Evolutionary conservation across 768 basidiomycete species (phyloP), one percentile per base, ranked within the genome.

Genomic region (Fistulinella prunicolor): DNA sequence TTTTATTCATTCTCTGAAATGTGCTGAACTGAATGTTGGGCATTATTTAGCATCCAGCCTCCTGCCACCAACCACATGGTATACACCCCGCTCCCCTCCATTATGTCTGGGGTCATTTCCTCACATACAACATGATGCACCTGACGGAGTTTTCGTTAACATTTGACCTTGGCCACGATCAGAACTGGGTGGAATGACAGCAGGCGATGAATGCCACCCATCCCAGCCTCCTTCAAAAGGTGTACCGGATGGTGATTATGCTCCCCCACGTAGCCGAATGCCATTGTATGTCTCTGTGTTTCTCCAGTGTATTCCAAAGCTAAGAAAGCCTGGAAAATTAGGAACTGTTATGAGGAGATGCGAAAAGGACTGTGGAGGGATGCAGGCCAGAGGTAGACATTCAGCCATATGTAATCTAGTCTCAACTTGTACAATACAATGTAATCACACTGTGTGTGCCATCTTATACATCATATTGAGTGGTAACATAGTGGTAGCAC

Each of bases 41-140:
- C 13, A 32, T 32, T 10, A 32, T 32, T 32, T 14, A 54, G 48
- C 6, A 54, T 54, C 2, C 48, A 50, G 19, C 44, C 48, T 0
- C 48, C 44, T 0, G 44, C 48, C 0, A 0, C 1, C 0, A 54
- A 46, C 4, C 48, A 50, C 6, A 23, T 50, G 20, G 48, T 50
- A 0, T 50, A 49, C 10, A 43, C 44, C 0, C 37, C 42, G 0
- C 13, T 50, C 0, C 30, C 30, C 4, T 10, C 30, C 4, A 4
- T 32, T 4, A 40, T 22, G 0, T 43, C 37, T 1, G 48, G 53
- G 44, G 53, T 0, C 48, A 54, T 8, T 46, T 50, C 3, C 7
- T 46, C 0, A 46, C n/a, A 0, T 54, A 50, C 13, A 22, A 20
- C 0, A 46, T 32, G 0, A 42, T 54, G 41, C 48, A 54, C 13